phyloP scores from a whole-genome alignment of 257 asterid species.

The Solanum sejunctum region DNA sequence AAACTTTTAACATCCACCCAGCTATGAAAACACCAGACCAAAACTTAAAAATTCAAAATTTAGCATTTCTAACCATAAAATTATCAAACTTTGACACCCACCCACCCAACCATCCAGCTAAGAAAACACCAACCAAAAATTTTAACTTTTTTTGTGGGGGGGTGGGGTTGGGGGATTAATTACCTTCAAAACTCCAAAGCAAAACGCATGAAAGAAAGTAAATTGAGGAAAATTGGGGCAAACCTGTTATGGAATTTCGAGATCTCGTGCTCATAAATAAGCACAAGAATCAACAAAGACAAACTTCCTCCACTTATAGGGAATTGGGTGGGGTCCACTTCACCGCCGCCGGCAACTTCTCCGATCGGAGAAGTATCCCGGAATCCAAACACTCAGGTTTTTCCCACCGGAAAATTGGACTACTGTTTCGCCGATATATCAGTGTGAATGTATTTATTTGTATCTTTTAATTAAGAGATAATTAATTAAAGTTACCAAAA shows the following conservation, averaged over 20 bases:
- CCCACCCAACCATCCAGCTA: not conserved
- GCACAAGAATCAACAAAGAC: constrained; percentile 16
- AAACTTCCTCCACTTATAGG: constrained; percentile 24
- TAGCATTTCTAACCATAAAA: not conserved
- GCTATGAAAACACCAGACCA: not conserved
- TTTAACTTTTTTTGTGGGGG: not conserved
- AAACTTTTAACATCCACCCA: not conserved
- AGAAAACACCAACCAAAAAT: not conserved
- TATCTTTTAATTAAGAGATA: not conserved
- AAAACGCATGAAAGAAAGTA: not conserved
- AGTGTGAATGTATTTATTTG: not conserved
- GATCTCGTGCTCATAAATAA: constrained; percentile 47
- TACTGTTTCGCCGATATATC: not conserved
- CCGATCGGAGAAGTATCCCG: constrained; percentile 17
- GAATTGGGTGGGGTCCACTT: constrained; percentile 16
- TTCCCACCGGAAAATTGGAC: not conserved
- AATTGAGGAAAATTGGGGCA: not conserved
- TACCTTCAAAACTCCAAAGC: not conserved
- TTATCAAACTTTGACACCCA: not conserved
- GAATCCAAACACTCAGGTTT: constrained; percentile 2
- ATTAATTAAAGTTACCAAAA: not conserved
- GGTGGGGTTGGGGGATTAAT: not conserved
- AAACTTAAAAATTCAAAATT: not conserved
- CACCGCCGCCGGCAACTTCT: constrained; percentile 7
- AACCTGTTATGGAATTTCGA: constrained; percentile 9